Conservation (phyloP, 1,139 yeast species). For the Pichia cactophila region DNA sequence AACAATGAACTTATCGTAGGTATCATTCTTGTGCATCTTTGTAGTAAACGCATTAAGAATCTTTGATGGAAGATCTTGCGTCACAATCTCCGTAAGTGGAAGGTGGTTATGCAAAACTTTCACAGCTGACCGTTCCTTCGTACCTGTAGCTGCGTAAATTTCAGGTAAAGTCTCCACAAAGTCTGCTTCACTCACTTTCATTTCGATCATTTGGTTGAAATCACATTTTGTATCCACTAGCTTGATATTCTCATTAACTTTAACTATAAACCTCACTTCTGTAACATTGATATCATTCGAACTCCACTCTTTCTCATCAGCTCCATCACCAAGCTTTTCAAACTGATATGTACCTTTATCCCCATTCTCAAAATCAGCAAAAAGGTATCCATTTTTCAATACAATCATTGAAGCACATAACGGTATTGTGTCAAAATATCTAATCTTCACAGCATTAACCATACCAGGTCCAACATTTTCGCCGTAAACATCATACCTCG, state of each 20-base stretch:
- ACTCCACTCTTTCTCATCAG: slow-evolving; percentile 28
- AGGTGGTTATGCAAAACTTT: slow-evolving; percentile 54
- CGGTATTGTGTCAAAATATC: slow-evolving; percentile 74
- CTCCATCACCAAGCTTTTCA: slow-evolving; percentile 59
- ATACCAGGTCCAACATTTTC: slow-evolving; percentile 28
- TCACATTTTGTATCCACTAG: slow-evolving; percentile 46
- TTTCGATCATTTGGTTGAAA: slow-evolving; percentile 46
- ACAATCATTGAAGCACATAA: slow-evolving; percentile 48
- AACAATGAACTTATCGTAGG: slow-evolving; percentile 56
- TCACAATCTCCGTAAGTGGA: slow-evolving; percentile 53
- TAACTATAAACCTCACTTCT: slow-evolving; percentile 28
- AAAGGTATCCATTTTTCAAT: slow-evolving; percentile 69
- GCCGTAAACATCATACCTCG: slow-evolving; percentile 1
- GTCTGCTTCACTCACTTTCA: slow-evolving; percentile 33
- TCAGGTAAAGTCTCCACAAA: slow-evolving; percentile 28
- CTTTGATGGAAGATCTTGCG: slow-evolving; percentile 61
- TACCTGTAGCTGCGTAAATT: slow-evolving; percentile 33
- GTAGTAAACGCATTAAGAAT: slow-evolving; percentile 62
- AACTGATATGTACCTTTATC: slow-evolving; percentile 68
- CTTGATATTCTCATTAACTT: slow-evolving; percentile 48
- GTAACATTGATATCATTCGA: slow-evolving; percentile 29
- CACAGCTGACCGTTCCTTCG: slow-evolving; percentile 38
- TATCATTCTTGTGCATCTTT: slow-evolving; percentile 37
- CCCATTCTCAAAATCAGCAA: slow-evolving; percentile 55
- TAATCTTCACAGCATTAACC: slow-evolving; percentile 35